Evolutionary conservation across 331 rosid genomes (phyloP).

Genomic region (Saraca asoca): DNA sequence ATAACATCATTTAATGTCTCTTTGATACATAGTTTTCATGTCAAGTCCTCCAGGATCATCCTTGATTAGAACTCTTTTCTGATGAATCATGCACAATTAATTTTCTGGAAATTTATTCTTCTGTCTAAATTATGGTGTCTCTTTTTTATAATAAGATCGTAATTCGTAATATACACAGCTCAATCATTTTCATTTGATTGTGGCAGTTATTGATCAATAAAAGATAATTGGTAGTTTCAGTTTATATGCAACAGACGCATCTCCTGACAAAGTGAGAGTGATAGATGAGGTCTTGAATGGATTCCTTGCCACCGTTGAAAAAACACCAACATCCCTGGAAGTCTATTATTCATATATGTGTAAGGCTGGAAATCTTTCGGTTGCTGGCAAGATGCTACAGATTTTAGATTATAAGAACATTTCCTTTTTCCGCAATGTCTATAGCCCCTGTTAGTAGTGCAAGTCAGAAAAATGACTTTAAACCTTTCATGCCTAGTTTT

Average conservation of each 20-base stretch:
- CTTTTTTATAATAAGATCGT: conserved; percentile 14
- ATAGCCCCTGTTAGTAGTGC: conserved; percentile 50
- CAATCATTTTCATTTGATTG: conserved; percentile 19
- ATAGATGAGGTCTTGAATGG: conserved; percentile 42
- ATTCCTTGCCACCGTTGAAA: conserved; percentile 45
- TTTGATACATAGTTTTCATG: conserved; percentile 3
- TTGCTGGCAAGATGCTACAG: conserved; percentile 48
- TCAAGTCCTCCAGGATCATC: not conserved
- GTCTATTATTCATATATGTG: conserved; percentile 41
- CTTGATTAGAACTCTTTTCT: conserved; percentile 13
- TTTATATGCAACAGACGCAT: conserved; percentile 45
- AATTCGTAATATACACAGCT: conserved; percentile 24
- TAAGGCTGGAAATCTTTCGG: conserved; percentile 46
- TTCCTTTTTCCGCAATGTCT: conserved; percentile 35
- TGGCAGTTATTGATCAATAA: conserved; percentile 33
- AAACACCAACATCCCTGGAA: conserved; percentile 35
- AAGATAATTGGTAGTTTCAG: conserved; percentile 37
- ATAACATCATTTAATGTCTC: not conserved
- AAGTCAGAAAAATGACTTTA: conserved; percentile 53
- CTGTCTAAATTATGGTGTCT: conserved; percentile 13
- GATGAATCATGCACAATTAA: not conserved
- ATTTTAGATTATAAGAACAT: conserved; percentile 44
- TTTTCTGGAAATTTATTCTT: not conserved
- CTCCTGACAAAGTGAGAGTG: conserved; percentile 40
- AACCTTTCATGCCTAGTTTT: conserved; percentile 52